A percentile compares a stretch with the other conserved stretches of the same genome.
phyloP scores from a whole-genome alignment of 2,329 filamentous ascomycete genomes.

The Plenodomus biglobosus region DNA sequence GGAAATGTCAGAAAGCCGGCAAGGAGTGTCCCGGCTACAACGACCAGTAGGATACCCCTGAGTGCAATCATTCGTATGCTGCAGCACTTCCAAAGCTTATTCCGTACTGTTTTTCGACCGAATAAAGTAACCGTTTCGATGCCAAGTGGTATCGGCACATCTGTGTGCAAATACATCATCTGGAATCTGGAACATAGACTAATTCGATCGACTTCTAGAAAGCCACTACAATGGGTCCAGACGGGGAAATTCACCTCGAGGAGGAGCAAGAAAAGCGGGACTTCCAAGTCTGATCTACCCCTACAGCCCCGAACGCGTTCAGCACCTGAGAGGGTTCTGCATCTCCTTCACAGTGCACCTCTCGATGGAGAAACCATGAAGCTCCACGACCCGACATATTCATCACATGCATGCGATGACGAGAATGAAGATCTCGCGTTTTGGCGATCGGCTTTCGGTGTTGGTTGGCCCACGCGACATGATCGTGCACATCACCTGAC shows the following conservation, averaged over 20 bases:
- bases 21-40: conserved; percentile 37
- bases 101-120: neutral
- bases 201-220: conserved; percentile 2
- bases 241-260: conserved; percentile 35
- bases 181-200: neutral
- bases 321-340: neutral
- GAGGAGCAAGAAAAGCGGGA: conserved; percentile 18
- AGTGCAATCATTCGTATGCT: neutral
- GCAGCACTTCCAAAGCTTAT: neutral
- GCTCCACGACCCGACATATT: neutral
- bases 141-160: neutral
- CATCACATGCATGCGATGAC: neutral
- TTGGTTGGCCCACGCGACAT: neutral
- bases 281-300: conserved; percentile 3
- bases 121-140: neutral
- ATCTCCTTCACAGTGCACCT: neutral
- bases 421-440: neutral
- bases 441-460: neutral
- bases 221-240: conserved; percentile 38
- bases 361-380: neutral
- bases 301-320: conserved; percentile 2
- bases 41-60: conserved; percentile 9
- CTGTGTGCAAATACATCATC: neutral
- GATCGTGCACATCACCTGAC: neutral
- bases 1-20: conserved; percentile 33